Evolutionary conservation across 768 basidiomycete genomes (phyloP), one percentile per base, ranked within the genome.

Genomic region (Hygrocybe coccinea): DNA sequence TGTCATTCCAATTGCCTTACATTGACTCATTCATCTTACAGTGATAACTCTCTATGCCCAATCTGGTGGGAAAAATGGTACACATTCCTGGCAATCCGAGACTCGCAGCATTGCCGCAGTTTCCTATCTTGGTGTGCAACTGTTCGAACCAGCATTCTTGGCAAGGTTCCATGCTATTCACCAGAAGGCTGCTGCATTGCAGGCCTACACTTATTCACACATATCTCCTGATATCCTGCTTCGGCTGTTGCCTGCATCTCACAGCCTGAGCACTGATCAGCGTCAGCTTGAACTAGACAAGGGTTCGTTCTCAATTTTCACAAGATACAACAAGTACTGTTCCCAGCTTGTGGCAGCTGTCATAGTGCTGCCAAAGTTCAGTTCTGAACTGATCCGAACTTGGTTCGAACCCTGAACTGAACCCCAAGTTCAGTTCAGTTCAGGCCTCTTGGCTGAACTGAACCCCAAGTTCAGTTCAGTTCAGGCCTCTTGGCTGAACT

Each of bases 11-110:
- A 21, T 43, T 11, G 6, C 15, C 6, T n/a, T 43, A 3, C 6
- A 15, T 12, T 34, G 3, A 17, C 37, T n/a, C 29, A 38, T 37
- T 45, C 22, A 38, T 59, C 41, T 14, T 19, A 44, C 5, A 50
- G 59, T 53, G 10, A 36, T 54, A 22, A 52, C 47, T 1, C 17
- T 59, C 8, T 59, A 59, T 39, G 45, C 53, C 25, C 43, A 45
- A 44, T 48, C 54, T 21, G 57, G 57, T 5, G 57, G 57, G 15
- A 59, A 59, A 47, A 25, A 45, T 11, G 57, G 54, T n/a, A 36
- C 33, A 7, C 57, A 59, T 39, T 19, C 34, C 8, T 59, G 57
- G 57, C 43, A 47, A 5, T 59, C 57, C 1, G 48, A 59, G 22
- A 15, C 47, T 2, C 3, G 4, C 5, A 56, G 36, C 8, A 41